A percentile compares a stretch with the other conserved stretches of the same genome.
Evolutionary conservation across 2,329 filamentous ascomycete genomes (phyloP).

Genomic region (Aspergillus spinulosporus): DNA sequence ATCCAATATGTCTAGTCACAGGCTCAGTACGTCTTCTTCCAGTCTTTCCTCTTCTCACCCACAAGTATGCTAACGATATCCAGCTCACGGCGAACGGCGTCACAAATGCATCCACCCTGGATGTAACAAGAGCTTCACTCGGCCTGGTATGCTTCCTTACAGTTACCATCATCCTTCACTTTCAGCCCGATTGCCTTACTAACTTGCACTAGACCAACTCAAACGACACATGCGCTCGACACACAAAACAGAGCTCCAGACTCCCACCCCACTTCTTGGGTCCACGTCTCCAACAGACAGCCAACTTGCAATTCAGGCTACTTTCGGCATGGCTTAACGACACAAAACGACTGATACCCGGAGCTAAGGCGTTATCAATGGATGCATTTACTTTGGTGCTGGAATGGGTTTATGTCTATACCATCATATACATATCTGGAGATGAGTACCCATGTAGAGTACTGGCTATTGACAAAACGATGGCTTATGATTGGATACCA

Average conservation of each 20-base stretch:
- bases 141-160: conserved; percentile 37
- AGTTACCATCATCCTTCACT: neutral
- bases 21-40: conserved; percentile 39
- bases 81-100: conserved; percentile 43
- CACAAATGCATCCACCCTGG: conserved; percentile 43
- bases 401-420: conserved; percentile 3
- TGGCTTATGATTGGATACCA: conserved; percentile 8
- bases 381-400: neutral
- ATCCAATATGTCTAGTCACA: conserved; percentile 48
- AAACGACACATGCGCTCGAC: conserved; percentile 43
- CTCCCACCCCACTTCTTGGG: conserved; percentile 1
- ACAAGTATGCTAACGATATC: conserved; percentile 13
- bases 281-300: conserved; percentile 1
- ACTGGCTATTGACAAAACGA: neutral
- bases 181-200: neutral
- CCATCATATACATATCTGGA: conserved; percentile 4
- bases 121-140: conserved; percentile 47
- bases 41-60: neutral
- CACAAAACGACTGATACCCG: conserved; percentile 1
- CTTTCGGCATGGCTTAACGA: conserved; percentile 6
- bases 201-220: conserved; percentile 37
- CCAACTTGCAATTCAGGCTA: conserved; percentile 3
- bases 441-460: neutral
- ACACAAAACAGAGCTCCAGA: conserved; percentile 30
- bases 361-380: conserved; percentile 2